Evolutionary conservation across 768 basidiomycete genomes (phyloP).

Genomic region (Macrolepiota fuliginosa): DNA sequence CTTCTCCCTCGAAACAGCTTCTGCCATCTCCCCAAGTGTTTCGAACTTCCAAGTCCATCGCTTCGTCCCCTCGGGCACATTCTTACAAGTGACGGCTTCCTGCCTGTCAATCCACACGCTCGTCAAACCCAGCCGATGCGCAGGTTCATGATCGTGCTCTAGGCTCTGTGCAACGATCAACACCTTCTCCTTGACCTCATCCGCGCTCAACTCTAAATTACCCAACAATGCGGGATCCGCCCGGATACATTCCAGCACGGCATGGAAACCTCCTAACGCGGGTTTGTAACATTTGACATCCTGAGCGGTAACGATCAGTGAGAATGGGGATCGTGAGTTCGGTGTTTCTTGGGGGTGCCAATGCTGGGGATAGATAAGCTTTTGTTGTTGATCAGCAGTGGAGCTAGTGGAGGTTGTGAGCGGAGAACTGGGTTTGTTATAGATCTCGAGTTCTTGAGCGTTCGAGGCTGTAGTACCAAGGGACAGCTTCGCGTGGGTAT

Average conservation of each 20-base stretch:
- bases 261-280: slow-evolving; percentile 49
- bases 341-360: slow-evolving; percentile 44
- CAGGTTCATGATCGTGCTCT: slow-evolving; percentile 64
- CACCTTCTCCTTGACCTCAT: slow-evolving; percentile 43
- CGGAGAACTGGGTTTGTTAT: slow-evolving; percentile 28
- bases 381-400: neutral
- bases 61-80: slow-evolving; percentile 27
- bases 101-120: slow-evolving; percentile 69
- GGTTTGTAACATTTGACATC: slow-evolving; percentile 77
- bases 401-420: neutral
- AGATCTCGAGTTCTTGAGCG: slow-evolving; percentile 17
- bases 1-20: slow-evolving; percentile 47
- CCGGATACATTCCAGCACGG: slow-evolving; percentile 43
- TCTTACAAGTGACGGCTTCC: slow-evolving; percentile 43
- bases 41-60: slow-evolving; percentile 54
- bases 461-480: slow-evolving; percentile 28
- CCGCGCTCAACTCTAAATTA: slow-evolving; percentile 18
- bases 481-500: slow-evolving; percentile 56
- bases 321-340: slow-evolving; percentile 55
- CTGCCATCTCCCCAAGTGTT: slow-evolving; percentile 59
- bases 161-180: slow-evolving; percentile 69
- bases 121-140: slow-evolving; percentile 49
- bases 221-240: slow-evolving; percentile 40
- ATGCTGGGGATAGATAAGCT: slow-evolving; percentile 20
- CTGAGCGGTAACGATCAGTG: slow-evolving; percentile 67